These are phyloP conservation scores for Plasmodium chabaudi DNA, from an alignment of 169 alveolate genomes.

Conservation along the genomic window DNA sequence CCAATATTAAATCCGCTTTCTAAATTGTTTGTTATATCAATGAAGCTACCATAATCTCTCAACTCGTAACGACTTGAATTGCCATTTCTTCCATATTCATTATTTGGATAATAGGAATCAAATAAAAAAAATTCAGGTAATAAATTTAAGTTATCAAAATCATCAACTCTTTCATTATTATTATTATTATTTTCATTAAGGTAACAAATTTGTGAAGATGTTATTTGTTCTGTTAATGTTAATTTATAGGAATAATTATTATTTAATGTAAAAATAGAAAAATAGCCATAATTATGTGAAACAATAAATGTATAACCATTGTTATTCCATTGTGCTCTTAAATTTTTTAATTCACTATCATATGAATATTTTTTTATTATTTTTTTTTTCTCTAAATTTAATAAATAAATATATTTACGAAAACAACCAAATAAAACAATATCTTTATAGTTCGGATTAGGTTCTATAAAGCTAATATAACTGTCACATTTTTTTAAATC, in stretches of 20 bases:
- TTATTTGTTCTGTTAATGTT: constrained; percentile 57
- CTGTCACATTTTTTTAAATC: constrained; percentile 72
- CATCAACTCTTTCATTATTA: constrained; percentile 14
- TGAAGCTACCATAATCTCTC: neutral
- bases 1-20: constrained; percentile 1
- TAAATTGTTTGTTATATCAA: neutral
- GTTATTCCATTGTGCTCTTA: constrained; percentile 58
- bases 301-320: constrained; percentile 54
- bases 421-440: constrained; percentile 37
- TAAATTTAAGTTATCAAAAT: constrained; percentile 22
- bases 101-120: constrained; percentile 8
- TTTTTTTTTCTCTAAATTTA: constrained; percentile 53
- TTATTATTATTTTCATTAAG: constrained; percentile 12
- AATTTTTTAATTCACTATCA: constrained; percentile 68
- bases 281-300: constrained; percentile 71
- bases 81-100: neutral
- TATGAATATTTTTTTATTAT: constrained; percentile 71
- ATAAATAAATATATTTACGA: constrained; percentile 59
- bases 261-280: constrained; percentile 61
- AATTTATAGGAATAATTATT: constrained; percentile 39
- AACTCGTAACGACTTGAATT: neutral
- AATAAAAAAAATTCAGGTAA: constrained; percentile 35
- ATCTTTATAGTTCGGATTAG: constrained; percentile 62
- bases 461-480: constrained; percentile 62
- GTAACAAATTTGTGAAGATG: constrained; percentile 35